A percentile compares a stretch with the other conserved stretches of the same genome.
These are phyloP conservation scores for Coniochaeta sp. DNA, from an alignment of 2,329 filamentous ascomycete genomes.

Conservation along the genomic window DNA sequence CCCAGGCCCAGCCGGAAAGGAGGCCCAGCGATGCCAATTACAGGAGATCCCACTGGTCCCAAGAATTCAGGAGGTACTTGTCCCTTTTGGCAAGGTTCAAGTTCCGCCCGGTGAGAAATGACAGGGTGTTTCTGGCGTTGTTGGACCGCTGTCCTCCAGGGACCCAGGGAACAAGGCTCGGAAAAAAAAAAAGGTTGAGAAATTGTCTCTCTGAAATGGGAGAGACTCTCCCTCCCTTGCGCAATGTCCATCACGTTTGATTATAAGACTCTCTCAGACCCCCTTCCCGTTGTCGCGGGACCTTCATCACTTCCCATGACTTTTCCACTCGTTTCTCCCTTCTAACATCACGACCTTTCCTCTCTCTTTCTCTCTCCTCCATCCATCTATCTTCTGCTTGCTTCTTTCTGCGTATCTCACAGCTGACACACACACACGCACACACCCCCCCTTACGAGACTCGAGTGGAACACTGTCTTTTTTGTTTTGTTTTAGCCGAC, in stretches of 20 bases:
- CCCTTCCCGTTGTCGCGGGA: not conserved
- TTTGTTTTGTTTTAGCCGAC: conserved; percentile 1
- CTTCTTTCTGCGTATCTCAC: not conserved
- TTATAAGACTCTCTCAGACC: conserved; percentile 4
- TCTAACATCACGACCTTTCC: no score
- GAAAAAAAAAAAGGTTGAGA: conserved; percentile 3
- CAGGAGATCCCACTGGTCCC: not conserved
- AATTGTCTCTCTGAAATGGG: not conserved
- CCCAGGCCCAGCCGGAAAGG: not conserved
- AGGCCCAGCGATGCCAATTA: not conserved
- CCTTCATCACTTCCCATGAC: not conserved
- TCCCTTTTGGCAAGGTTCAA: not conserved
- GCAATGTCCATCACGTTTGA: conserved; percentile 3
- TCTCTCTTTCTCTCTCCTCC: not conserved
- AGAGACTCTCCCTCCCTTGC: conserved; percentile 1
- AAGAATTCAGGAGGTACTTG: not conserved
- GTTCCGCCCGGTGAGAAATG: not conserved
- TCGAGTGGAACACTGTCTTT: not conserved
- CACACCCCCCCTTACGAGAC: no score
- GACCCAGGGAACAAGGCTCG: not conserved
- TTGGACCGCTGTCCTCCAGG: not conserved
- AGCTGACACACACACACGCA: no score
- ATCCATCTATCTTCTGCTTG: not conserved
- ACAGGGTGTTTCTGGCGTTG: not conserved
- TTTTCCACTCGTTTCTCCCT: not conserved